phyloP scores from a whole-genome alignment of 2,329 filamentous ascomycete species.

The Fusarium guadeloupense region DNA sequence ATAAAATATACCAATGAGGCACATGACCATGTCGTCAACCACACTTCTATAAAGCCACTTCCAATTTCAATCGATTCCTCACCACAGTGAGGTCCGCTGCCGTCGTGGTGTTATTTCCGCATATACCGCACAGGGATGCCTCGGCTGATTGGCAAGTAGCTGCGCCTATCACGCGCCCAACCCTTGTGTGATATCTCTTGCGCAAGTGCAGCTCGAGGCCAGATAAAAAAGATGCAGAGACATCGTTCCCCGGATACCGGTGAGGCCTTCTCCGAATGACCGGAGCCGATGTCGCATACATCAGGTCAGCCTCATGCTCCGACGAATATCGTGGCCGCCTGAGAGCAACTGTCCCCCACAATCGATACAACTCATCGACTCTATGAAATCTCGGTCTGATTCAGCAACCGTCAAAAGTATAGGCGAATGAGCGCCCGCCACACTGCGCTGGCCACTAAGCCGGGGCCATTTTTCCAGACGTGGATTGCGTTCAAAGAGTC shows the following conservation, averaged over 20 bases:
- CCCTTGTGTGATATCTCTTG: conserved; percentile 18
- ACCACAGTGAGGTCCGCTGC: conserved; percentile 14
- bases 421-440: conserved; percentile 41
- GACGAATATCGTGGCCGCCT: conserved; percentile 25
- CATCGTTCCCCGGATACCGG: conserved; percentile 17
- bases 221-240: conserved; percentile 12
- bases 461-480: conserved; percentile 8
- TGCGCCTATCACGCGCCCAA: conserved; percentile 14
- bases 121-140: conserved; percentile 4
- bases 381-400: conserved; percentile 8
- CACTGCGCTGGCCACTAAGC: conserved; percentile 38
- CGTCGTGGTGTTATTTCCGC: conserved; percentile 7
- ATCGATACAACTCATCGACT: conserved; percentile 7
- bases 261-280: conserved; percentile 13
- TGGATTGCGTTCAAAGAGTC: conserved; percentile 27
- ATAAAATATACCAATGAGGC: conserved; percentile 11
- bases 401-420: conserved; percentile 13
- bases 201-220: conserved; percentile 14
- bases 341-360: conserved; percentile 24
- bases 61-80: conserved; percentile 1
- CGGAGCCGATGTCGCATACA: conserved; percentile 3
- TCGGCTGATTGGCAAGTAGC: conserved; percentile 7
- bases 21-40: conserved; percentile 13
- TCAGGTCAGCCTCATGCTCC: conserved; percentile 25
- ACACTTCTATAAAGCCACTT: background rate